Base-by-base conservation (phyloP, 306 rosid genomes). In the Rubus idaeus region DNA sequence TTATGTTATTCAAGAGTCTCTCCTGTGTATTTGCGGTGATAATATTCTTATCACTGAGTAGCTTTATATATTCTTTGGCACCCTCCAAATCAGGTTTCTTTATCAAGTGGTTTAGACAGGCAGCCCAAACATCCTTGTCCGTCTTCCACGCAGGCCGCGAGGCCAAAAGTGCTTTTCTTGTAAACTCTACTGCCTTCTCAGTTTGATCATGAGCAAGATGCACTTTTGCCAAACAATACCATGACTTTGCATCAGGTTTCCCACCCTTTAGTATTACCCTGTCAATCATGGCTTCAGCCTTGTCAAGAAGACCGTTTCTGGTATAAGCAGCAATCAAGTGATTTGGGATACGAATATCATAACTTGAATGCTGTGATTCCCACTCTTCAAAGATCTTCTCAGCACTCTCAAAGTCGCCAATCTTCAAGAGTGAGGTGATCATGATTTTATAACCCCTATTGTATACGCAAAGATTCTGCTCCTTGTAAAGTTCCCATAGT, bases 381-480 rank as follows among this genome's bases (percentile, higher is more conserved):
- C 83, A 78, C 37, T 83, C 86, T 37, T 78, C 79, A 46, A 69
- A 68, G 47, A 83, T 78, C 77, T 70, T 70, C 26, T 83, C 75
- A n/a, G 80, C 86, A 52, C 75, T 64, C 40, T 62, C 86, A 78
- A 70, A 39, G 70, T 83, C 83, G 3, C 73, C 75, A 39, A 70
- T 10, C 78, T 47, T 75, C 61, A 70, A 40, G 26, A 70, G 52
- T 18, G 86, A 79, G 44, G 66, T 46, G 30, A 79, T 71, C 63
- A 75, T 8, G 50, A 49, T 4, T 13, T 4, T 37, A 63, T 83
- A 75, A 39, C 80, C 86, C 21, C 4, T 46, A 50, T 63, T 70
- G 63, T 55, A 79, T 52, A 45, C 58, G 35, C 35, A 30, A 30
- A 30, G 35, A 30, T 21, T 40, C 42, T 64, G 35, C 74, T 56